Conservation (phyloP, 495 filamentous ascomycete genomes). For the Niebla homalea region DNA sequence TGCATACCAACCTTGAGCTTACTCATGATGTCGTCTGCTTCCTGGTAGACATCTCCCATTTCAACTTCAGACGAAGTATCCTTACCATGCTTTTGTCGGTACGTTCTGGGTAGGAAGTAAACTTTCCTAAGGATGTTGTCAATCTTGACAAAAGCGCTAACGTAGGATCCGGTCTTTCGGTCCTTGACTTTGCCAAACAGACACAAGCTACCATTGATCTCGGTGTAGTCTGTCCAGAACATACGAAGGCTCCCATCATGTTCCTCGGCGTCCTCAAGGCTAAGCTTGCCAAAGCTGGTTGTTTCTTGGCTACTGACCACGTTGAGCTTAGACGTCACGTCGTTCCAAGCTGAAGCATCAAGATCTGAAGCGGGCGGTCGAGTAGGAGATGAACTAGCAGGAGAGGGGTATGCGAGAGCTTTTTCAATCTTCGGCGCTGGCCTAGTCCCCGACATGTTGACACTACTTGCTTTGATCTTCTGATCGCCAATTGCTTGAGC, state of each 20-base stretch:
- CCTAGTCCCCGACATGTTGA: slow-evolving; percentile 79
- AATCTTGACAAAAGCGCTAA: slow-evolving; percentile 90
- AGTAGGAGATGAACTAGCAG: slow-evolving; percentile 63
- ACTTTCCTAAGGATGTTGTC: slow-evolving; percentile 90
- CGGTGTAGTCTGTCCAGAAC: slow-evolving; percentile 96
- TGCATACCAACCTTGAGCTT: slow-evolving; percentile 70
- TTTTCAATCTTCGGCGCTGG: slow-evolving; percentile 58
- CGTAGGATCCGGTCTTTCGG: slow-evolving; percentile 61
- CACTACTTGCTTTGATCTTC: slow-evolving; percentile 48
- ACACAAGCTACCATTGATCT: slow-evolving; percentile 82
- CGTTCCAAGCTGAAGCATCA: slow-evolving; percentile 80
- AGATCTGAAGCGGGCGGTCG: slow-evolving; percentile 43
- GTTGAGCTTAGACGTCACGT: slow-evolving; percentile 75
- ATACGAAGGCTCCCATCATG: slow-evolving; percentile 82
- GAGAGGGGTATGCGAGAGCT: slow-evolving; percentile 50
- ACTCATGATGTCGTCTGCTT: slow-evolving; percentile 76
- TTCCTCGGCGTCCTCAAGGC: slow-evolving; percentile 68
- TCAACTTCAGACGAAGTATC: slow-evolving; percentile 69
- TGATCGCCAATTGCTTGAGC: slow-evolving; percentile 54
- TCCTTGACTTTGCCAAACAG: slow-evolving; percentile 95
- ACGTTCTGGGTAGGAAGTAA: slow-evolving; percentile 77
- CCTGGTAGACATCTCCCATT: slow-evolving; percentile 80
- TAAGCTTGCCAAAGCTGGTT: slow-evolving; percentile 59
- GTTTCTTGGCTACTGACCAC: slow-evolving; percentile 60
- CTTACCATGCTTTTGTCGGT: slow-evolving; percentile 47